Evolutionary conservation across 192 early-diverging fungal genomes (phyloP).

Genomic region (Podila verticillata): DNA sequence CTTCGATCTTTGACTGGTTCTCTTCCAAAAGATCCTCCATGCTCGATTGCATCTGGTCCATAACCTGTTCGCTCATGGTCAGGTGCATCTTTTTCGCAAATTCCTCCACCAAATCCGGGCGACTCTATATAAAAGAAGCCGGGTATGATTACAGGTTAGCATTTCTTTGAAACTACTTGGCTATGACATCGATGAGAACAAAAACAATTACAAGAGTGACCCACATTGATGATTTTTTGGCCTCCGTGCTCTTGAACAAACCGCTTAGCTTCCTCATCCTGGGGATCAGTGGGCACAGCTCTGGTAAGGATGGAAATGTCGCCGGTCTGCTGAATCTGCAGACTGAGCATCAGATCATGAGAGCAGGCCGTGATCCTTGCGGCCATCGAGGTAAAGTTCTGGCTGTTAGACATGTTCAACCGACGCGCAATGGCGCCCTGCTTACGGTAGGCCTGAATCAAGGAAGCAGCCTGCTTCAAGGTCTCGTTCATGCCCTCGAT

Average conservation of each 20-base stretch:
- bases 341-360: slow-evolving; percentile 61
- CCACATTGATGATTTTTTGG: slow-evolving; percentile 49
- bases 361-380: slow-evolving; percentile 51
- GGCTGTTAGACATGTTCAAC: slow-evolving; percentile 60
- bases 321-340: slow-evolving; percentile 65
- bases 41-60: slow-evolving; percentile 51
- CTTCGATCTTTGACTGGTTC: slow-evolving; percentile 38
- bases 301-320: slow-evolving; percentile 55
- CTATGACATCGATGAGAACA: neutral
- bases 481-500: slow-evolving; percentile 53
- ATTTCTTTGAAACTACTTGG: neutral
- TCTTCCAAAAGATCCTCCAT: slow-evolving; percentile 50
- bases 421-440: slow-evolving; percentile 59
- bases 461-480: slow-evolving; percentile 51
- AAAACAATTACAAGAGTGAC: neutral
- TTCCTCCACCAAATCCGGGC: slow-evolving; percentile 47
- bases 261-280: slow-evolving; percentile 56
- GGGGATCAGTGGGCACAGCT: slow-evolving; percentile 41
- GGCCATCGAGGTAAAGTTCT: slow-evolving; percentile 52
- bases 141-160: neutral
- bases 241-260: slow-evolving; percentile 58
- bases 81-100: slow-evolving; percentile 51
- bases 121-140: slow-evolving; percentile 12
- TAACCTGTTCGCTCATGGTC: slow-evolving; percentile 43
- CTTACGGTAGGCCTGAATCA: slow-evolving; percentile 61